Evolutionary conservation across 495 filamentous ascomycete genomes (phyloP).

Genomic region (Tuber indicum): DNA sequence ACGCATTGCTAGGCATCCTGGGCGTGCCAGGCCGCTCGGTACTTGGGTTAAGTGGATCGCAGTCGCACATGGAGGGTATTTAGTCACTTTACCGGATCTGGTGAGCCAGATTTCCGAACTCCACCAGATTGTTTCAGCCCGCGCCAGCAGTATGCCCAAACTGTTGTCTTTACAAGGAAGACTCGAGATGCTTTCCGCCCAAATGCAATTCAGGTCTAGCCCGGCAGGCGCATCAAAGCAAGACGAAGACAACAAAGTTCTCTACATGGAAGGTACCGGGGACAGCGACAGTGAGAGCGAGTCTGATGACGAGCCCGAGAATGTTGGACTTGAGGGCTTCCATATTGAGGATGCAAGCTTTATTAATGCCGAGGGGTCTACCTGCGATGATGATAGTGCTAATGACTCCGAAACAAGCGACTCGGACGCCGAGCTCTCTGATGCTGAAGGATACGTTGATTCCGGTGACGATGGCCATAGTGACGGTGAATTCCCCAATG

Average conservation of each 20-base stretch:
- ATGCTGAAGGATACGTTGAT: conserved; percentile 16
- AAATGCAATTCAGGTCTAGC: conserved; percentile 65
- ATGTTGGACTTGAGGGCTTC: conserved; percentile 44
- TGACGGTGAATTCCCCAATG: conserved; percentile 45
- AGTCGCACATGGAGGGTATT: conserved; percentile 86
- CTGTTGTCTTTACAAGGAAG: conserved; percentile 86
- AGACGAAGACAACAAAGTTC: conserved; percentile 61
- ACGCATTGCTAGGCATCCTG: conserved; percentile 77
- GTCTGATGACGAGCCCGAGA: conserved; percentile 44
- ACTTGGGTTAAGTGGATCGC: conserved; percentile 94
- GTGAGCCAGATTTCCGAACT: conserved; percentile 69
- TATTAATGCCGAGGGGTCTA: conserved; percentile 42
- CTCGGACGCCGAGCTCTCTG: conserved; percentile 41
- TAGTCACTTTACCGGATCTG: conserved; percentile 72
- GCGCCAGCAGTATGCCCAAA: conserved; percentile 72
- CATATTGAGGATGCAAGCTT: conserved; percentile 41
- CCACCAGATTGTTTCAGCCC: conserved; percentile 74
- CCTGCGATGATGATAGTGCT: conserved; percentile 44
- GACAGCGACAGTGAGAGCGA: conserved; percentile 48
- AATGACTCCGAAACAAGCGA: conserved; percentile 24
- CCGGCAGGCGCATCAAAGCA: conserved; percentile 48
- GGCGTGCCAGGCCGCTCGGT: conserved; percentile 83
- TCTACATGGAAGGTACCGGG: conserved; percentile 76
- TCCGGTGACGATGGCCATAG: conserved; percentile 48
- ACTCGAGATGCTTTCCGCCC: conserved; percentile 81